phyloP scores from a whole-genome alignment of 2,329 filamentous ascomycete species.

The Cordyceps tenuipes region DNA sequence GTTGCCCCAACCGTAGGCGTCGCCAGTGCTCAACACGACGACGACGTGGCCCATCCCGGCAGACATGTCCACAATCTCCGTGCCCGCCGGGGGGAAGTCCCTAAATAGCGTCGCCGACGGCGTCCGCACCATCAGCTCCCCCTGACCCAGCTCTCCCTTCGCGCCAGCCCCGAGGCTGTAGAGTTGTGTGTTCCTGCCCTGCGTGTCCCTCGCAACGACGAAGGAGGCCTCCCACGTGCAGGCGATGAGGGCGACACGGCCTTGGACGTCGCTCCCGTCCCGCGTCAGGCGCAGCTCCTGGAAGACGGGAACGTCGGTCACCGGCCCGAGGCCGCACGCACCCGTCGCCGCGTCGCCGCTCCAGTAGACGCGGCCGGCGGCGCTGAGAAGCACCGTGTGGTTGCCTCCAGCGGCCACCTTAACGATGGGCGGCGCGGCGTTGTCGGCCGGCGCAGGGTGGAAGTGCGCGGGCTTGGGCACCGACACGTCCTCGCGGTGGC shows the following conservation, averaged over 20 bases:
- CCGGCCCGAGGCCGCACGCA: conserved; percentile 41
- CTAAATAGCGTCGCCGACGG: conserved; percentile 41
- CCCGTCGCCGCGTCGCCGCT: conserved; percentile 52
- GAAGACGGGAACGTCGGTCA: conserved; percentile 29
- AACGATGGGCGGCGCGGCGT: conserved; percentile 28
- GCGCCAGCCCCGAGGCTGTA: conserved; percentile 57
- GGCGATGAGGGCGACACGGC: conserved; percentile 38
- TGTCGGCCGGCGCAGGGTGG: conserved; percentile 27
- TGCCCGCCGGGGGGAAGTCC: conserved; percentile 54
- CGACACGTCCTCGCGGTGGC: conserved; percentile 63
- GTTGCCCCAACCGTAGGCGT: conserved; percentile 82
- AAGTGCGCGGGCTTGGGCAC: conserved; percentile 57
- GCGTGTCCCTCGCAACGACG: conserved; percentile 41
- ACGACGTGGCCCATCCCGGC: conserved; percentile 74
- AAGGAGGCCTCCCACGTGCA: conserved; percentile 75
- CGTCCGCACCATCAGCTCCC: conserved; percentile 41
- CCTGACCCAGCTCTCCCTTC: conserved; percentile 67
- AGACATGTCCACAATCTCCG: conserved; percentile 54
- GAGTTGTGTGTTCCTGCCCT: conserved; percentile 38
- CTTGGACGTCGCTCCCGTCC: conserved; percentile 21
- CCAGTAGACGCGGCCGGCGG: conserved; percentile 51
- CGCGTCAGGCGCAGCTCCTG: conserved; percentile 28
- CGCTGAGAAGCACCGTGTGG: conserved; percentile 68
- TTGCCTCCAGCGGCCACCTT: conserved; percentile 64
- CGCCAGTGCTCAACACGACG: conserved; percentile 63